phyloP scores from a whole-genome alignment of 352 stramenopile species.

The Saprolegnia diclina region DNA sequence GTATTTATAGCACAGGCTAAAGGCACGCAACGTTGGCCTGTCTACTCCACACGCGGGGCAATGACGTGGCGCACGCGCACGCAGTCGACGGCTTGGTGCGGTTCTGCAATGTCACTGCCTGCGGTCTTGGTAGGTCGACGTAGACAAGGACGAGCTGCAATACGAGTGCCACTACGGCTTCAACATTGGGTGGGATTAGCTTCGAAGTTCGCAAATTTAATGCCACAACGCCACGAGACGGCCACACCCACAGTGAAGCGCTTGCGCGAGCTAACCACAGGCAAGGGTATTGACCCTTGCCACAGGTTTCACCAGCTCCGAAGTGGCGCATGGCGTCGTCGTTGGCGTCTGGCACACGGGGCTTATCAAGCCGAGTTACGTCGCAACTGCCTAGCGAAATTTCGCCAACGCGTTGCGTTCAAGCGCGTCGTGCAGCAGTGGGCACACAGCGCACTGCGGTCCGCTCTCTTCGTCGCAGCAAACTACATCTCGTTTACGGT shows the following conservation, averaged over 20 bases:
- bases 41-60: background rate
- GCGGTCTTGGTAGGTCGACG: no score
- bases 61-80: background rate
- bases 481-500: background rate
- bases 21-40: slow-evolving; percentile 3
- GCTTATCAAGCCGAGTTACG: background rate
- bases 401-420: no score
- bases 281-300: no score
- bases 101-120: background rate
- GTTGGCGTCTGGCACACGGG: slow-evolving; percentile 22
- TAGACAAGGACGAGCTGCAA: no score
- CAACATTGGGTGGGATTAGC: no score
- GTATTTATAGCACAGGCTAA: background rate
- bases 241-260: no score
- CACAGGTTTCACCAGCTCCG: background rate
- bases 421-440: background rate
- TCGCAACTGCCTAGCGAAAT: background rate
- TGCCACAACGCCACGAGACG: no score
- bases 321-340: slow-evolving; percentile 4
- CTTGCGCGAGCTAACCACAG: no score
- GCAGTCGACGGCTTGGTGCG: background rate
- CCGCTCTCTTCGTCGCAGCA: background rate
- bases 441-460: background rate
- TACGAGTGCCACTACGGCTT: no score
- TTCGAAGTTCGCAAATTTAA: no score